Evolutionary conservation across 805 yeast genomes (phyloP), one percentile per base, ranked within the genome.

Genomic region (Lipomyces sp.): DNA sequence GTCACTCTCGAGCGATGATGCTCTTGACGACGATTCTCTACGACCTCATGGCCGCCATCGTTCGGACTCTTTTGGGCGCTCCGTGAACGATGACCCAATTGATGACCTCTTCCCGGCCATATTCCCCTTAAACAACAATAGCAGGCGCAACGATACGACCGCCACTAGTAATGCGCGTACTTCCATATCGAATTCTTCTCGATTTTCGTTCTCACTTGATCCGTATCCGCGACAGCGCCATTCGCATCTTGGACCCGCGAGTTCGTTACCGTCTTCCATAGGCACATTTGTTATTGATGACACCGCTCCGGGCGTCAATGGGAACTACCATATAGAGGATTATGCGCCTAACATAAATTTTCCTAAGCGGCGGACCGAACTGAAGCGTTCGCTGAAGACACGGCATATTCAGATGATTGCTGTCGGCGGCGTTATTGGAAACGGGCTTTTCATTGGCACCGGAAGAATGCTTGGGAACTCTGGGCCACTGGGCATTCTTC

Each of bases 401-500:
- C 73, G 88, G 63, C 90, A 84, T 66, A 71, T 84, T 62, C 79
- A 82, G 53, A 78, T 85, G 83, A 83, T 84, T 60, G 83, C 88
- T 35, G 75, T 84, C 37, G 87, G 87, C 29, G 84, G 87, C 31
- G 80, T 84, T 59, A 80, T 83, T 44, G 91, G 91, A 58, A 82
- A 88, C 2, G 90, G 91, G 65, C 68, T 84, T 49, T 79, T 84
- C 57, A 81, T 84, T 43, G 88, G 89, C 60, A 72, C 81, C 13
- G 88, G 87, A 35, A 67, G 71, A 18, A 76, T 84, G 2, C 72
- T 84, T 57, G 64, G 68, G 29, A 66, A 70, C 28, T 80, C 81
- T 57, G 64, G 64, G 4, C 84, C 85, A 2, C 60, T 63, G 13
- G 68, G 66, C 2, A 60, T 64, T 11, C 44, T 65, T n/a, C 67